Conservation (phyloP, 2,329 filamentous ascomycete genomes). For the Teratosphaeria nubilosa region DNA sequence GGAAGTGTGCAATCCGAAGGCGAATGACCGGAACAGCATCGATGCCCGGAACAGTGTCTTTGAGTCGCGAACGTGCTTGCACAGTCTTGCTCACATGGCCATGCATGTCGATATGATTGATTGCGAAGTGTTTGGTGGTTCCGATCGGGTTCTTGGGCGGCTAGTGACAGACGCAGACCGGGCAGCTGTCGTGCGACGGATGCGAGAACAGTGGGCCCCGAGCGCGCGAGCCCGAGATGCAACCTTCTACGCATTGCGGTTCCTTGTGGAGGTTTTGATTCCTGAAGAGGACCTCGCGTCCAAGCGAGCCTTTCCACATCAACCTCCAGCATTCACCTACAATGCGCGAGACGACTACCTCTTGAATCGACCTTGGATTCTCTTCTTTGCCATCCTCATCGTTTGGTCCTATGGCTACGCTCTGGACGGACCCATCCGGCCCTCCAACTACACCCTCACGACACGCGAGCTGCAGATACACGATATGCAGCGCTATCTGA, state of each 20-base stretch:
- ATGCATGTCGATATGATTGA: slow-evolving; percentile 98
- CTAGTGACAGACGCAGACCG: slow-evolving; percentile 77
- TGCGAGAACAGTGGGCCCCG: slow-evolving; percentile 83
- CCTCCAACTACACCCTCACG: slow-evolving; percentile 37
- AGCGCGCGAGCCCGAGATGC: slow-evolving; percentile 82
- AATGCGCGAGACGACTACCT: slow-evolving; percentile 79
- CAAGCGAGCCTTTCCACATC: slow-evolving; percentile 8
- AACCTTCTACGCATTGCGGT: slow-evolving; percentile 83
- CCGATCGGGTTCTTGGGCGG: slow-evolving; percentile 73
- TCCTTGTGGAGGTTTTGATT: slow-evolving; percentile 73
- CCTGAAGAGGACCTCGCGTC: slow-evolving; percentile 39
- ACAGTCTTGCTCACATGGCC: slow-evolving; percentile 92
- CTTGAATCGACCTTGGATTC: slow-evolving; percentile 85
- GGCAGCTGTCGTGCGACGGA: slow-evolving; percentile 65
- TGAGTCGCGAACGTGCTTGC: slow-evolving; percentile 78
- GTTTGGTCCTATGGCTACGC: slow-evolving; percentile 95
- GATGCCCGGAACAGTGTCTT: slow-evolving; percentile 62
- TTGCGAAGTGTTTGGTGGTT: slow-evolving; percentile 88
- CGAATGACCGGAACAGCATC: slow-evolving; percentile 17
- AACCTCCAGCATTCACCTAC: slow-evolving; percentile 46
- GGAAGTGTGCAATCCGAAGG: slow-evolving; percentile 24
- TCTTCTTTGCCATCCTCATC: slow-evolving; percentile 85
- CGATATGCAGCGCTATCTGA: slow-evolving; percentile 72
- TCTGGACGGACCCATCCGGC: slow-evolving; percentile 59
- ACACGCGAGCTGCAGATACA: slow-evolving; percentile 56